Evolutionary conservation across 768 basidiomycete genomes (phyloP), one percentile per base, ranked within the genome.

Genomic region (Suillus subluteus): DNA sequence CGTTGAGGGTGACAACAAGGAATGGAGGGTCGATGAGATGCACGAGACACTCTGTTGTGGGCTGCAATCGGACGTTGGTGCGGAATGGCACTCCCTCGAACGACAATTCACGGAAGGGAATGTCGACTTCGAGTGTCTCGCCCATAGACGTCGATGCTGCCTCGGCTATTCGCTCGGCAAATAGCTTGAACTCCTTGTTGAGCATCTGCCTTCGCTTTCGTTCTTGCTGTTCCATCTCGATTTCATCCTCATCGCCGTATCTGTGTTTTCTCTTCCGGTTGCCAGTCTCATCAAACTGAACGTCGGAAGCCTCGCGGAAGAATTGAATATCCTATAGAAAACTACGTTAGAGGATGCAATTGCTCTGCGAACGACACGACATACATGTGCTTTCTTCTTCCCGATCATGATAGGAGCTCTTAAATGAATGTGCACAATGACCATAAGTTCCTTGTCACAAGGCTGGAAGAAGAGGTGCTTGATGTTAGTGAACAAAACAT

Each of bases 401-500:
- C 98, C 97, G 71, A 99, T 94, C 87, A 99, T 97, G 76, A 99
- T 98, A 0, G 98, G 98, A 1, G 95, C 87, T 78, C 88, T 98
- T 62, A 99, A 84, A 76, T 99, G 94, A 62, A 98, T 79, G 76
- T 99, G 98, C 40, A 98, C 88, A 68, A 99, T 91, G 64, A 98
- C 96, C 63, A 98, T 84, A 23, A 99, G 82, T 77, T 99, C 98
- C 70, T 94, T 90, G 69, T 99, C 98, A 73, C 97, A 98, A 2
- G 98, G 97, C 75, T 99, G 98, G 87, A 99, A 99, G 82, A 99
- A 98, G 12, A 99, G 83, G 79, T 99, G 97, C 77, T 97, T 98
- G 82, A 99, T 91, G 77, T 99, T 99, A 80, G 88, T 91, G 82
- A 98, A 99, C 12, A 98, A 82, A 15, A 99, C 85, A 76, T 99